Evolutionary conservation across 805 yeast species (phyloP).

Genomic region (Clavispora vitiphila): DNA sequence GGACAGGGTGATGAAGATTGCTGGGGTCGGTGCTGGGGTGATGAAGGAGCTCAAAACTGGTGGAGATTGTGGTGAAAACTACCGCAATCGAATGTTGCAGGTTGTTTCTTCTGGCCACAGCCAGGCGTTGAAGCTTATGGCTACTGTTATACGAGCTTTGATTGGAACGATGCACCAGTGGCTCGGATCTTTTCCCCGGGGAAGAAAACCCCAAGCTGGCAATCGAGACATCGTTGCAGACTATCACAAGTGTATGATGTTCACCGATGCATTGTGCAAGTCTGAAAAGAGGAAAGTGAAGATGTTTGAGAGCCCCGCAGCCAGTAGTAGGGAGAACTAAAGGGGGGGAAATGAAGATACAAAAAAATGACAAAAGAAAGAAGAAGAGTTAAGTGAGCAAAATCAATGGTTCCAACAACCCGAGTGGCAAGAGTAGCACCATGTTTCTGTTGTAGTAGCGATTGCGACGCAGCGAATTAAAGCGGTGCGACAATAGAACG

Average conservation of each 20-base stretch:
- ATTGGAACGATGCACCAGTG: background rate
- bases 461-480: too few relatives aligned
- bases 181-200: background rate
- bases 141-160: background rate
- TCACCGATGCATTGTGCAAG: background rate
- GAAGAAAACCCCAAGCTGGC: background rate
- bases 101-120: background rate
- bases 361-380: too few relatives aligned
- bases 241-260: background rate
- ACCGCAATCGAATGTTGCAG: background rate
- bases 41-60: background rate
- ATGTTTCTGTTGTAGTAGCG: too few relatives aligned
- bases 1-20: background rate
- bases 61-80: background rate
- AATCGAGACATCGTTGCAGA: background rate
- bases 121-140: background rate
- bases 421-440: too few relatives aligned
- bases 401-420: too few relatives aligned
- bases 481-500: too few relatives aligned
- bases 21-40: background rate
- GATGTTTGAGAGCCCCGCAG: background rate
- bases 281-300: background rate
- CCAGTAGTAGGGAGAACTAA: background rate
- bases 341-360: too few relatives aligned
- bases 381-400: too few relatives aligned